Conservation (phyloP, 108 stramenopile genomes). For the Pseudonitzschia multistriata region DNA sequence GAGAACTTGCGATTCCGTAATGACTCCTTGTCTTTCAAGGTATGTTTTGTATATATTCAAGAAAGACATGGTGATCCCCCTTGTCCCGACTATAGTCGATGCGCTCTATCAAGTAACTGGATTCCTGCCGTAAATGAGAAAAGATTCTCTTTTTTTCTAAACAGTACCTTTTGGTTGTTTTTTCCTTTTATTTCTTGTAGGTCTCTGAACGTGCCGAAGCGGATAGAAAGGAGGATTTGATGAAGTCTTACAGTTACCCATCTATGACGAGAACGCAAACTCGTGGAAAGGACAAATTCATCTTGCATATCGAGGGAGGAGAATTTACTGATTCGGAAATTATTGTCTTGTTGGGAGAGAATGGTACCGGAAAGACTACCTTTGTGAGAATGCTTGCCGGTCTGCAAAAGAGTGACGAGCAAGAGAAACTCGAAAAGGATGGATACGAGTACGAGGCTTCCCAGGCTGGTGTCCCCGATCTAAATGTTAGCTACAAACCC, state of each 20-base stretch:
- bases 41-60: slow-evolving; percentile 34
- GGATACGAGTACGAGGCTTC: slow-evolving; percentile 81
- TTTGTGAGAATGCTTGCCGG: slow-evolving; percentile 97
- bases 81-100: too few species aligned
- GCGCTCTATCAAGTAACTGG: not conserved
- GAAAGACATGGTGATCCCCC: too few species aligned
- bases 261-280: slow-evolving; percentile 97
- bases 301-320: slow-evolving; percentile 93
- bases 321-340: slow-evolving; percentile 97
- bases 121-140: not conserved
- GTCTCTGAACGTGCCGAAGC: slow-evolving; percentile 81
- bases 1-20: slow-evolving; percentile 99
- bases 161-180: not conserved
- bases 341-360: slow-evolving; percentile 96
- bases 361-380: slow-evolving; percentile 94
- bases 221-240: slow-evolving; percentile 58
- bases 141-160: not conserved
- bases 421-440: slow-evolving; percentile 69
- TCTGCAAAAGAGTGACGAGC: slow-evolving; percentile 93
- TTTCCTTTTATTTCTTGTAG: slow-evolving; percentile 25
- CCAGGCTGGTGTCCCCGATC: slow-evolving; percentile 88
- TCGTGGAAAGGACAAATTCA: slow-evolving; percentile 80
- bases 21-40: slow-evolving; percentile 95
- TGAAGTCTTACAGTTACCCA: slow-evolving; percentile 89
- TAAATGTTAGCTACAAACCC: slow-evolving; percentile 98